Evolutionary conservation across 306 rosid species (phyloP).

Genomic region (Betula pendula): DNA sequence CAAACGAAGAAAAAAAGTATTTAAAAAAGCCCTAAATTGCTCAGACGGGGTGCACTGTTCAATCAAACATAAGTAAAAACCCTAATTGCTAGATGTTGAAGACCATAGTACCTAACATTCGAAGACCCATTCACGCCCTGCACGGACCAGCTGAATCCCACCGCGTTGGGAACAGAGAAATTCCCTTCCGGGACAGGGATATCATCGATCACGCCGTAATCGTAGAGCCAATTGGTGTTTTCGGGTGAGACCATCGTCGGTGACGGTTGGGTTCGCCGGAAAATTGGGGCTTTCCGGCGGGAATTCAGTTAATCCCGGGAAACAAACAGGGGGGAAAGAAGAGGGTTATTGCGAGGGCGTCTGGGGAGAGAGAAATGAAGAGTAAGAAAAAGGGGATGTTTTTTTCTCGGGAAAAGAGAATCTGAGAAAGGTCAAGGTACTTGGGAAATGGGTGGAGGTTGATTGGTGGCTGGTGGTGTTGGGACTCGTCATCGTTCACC

Average conservation of each 20-base stretch:
- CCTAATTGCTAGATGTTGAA: neutral
- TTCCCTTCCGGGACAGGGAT: conserved; percentile 56
- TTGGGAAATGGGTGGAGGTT: neutral
- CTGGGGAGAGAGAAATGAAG: conserved; percentile 6
- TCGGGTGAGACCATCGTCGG: conserved; percentile 81
- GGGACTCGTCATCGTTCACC: conserved; percentile 9
- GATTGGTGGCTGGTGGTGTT: conserved; percentile 8
- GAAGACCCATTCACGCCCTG: conserved; percentile 50
- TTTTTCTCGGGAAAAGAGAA: conserved; percentile 4
- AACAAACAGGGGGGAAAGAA: conserved; percentile 24
- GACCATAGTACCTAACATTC: conserved; percentile 46
- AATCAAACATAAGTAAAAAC: neutral
- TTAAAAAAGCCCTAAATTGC: conserved; percentile 1
- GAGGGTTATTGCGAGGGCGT: conserved; percentile 8
- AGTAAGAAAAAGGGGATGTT: neutral
- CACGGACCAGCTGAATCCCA: conserved; percentile 66
- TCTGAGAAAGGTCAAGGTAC: neutral
- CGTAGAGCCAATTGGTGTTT: conserved; percentile 84
- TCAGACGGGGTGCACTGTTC: neutral
- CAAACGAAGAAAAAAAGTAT: neutral
- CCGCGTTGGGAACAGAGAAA: conserved; percentile 52
- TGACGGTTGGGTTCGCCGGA: conserved; percentile 33
- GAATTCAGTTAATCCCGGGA: conserved; percentile 15
- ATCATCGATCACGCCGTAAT: conserved; percentile 78
- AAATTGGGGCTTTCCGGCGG: conserved; percentile 22